A percentile compares a stretch with the other conserved stretches of the same genome.
Conservation (phyloP, 1,284 basidiomycete genomes). For the Boletellus deceptivus region DNA sequence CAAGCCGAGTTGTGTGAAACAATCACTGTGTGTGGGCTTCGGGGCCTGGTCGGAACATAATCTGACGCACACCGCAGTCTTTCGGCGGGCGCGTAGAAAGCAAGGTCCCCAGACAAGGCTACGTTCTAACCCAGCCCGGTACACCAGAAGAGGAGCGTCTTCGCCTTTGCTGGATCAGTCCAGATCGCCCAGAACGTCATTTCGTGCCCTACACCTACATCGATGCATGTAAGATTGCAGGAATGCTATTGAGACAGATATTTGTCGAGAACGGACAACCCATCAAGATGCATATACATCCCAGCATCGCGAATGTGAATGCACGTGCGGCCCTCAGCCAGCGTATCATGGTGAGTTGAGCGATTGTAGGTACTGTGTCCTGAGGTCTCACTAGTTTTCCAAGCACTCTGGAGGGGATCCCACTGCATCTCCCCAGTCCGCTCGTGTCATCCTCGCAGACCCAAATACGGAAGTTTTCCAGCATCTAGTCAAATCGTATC, state of each 20-base stretch:
- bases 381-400: not conserved
- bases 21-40: slow-evolving; percentile 49
- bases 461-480: slow-evolving; percentile 70
- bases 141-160: slow-evolving; percentile 70
- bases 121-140: slow-evolving; percentile 64
- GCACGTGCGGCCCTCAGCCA: slow-evolving; percentile 59
- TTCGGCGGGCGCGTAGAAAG: slow-evolving; percentile 71
- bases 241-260: slow-evolving; percentile 68
- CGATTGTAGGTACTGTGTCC: not conserved
- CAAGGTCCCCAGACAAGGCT: slow-evolving; percentile 73
- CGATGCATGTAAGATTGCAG: slow-evolving; percentile 72
- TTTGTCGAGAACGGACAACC: slow-evolving; percentile 61
- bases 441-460: slow-evolving; percentile 73
- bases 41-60: not conserved
- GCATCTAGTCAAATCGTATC: slow-evolving; percentile 65
- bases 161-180: slow-evolving; percentile 60
- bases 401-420: slow-evolving; percentile 79
- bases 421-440: slow-evolving; percentile 58
- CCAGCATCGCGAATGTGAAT: slow-evolving; percentile 72
- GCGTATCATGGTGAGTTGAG: slow-evolving; percentile 60
- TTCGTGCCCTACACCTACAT: slow-evolving; percentile 78
- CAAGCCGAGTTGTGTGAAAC: slow-evolving; percentile 66
- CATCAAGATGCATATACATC: slow-evolving; percentile 73
- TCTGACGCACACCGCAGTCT: slow-evolving; percentile 39
- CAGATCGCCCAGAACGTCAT: slow-evolving; percentile 66